phyloP scores from a whole-genome alignment of 2,329 filamentous ascomycete species.

The Chaetomium olivaceum region DNA sequence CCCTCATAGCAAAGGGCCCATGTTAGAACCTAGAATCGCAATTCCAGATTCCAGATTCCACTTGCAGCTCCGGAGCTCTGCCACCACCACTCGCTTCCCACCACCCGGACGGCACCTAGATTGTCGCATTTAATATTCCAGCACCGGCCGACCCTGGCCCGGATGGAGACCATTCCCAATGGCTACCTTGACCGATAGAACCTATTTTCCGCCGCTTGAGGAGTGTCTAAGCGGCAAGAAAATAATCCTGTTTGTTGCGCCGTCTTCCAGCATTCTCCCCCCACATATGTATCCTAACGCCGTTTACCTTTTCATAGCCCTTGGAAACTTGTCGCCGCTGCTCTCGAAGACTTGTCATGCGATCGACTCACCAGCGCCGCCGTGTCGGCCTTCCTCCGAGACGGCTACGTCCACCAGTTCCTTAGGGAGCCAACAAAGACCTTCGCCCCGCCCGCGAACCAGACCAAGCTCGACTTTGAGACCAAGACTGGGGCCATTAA shows the following conservation, averaged over 20 bases:
- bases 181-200: conserved; percentile 68
- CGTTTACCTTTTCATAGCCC: conserved; percentile 46
- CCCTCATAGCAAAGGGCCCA: not conserved
- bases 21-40: not conserved
- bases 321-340: conserved; percentile 61
- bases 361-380: conserved; percentile 54
- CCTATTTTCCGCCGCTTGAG: conserved; percentile 82
- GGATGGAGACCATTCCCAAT: conserved; percentile 61
- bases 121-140: conserved; percentile 17
- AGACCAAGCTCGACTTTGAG: conserved; percentile 72
- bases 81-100: conserved; percentile 12
- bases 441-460: conserved; percentile 63
- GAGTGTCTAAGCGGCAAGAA: conserved; percentile 80
- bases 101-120: conserved; percentile 13
- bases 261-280: conserved; percentile 7
- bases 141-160: conserved; percentile 22
- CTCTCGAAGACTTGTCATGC: conserved; percentile 58
- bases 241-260: conserved; percentile 69
- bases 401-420: conserved; percentile 66
- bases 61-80: not conserved
- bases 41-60: not conserved
- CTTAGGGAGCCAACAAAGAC: conserved; percentile 68
- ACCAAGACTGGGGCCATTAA: conserved; percentile 86
- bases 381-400: conserved; percentile 69
- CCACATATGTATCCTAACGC: conserved; percentile 12